A percentile compares a stretch with the other conserved stretches of the same genome.
These are phyloP conservation scores for Juncus effusus DNA, from an alignment of 176 grass and related monocot species.

Conservation along the genomic window DNA sequence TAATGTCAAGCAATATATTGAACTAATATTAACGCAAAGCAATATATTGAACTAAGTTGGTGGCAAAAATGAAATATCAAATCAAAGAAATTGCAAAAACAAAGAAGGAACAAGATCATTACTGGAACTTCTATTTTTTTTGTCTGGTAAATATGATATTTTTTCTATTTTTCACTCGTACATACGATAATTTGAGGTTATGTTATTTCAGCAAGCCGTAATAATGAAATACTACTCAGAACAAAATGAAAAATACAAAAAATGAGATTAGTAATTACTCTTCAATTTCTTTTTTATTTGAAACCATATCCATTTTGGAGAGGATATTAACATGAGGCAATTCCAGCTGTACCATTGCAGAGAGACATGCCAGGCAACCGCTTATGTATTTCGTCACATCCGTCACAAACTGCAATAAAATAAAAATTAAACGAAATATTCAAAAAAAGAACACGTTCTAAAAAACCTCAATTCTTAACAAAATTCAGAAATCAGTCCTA, in stretches of 20 bases:
- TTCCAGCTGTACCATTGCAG: conserved; percentile 98
- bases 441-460: neutral
- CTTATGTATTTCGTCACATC: conserved; percentile 98
- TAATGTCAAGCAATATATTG: too few species aligned
- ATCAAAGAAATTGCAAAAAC: neutral
- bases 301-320: conserved; percentile 90
- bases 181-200: too few species aligned
- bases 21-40: too few species aligned
- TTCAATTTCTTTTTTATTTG: conserved; percentile 86
- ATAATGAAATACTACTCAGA: neutral
- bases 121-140: too few species aligned
- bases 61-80: too few species aligned
- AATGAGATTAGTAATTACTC: conserved; percentile 45
- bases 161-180: too few species aligned
- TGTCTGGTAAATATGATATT: too few species aligned
- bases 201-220: conserved; percentile 15
- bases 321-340: conserved; percentile 96
- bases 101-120: too few species aligned
- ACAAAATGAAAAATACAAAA: conserved; percentile 7
- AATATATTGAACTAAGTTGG: too few species aligned
- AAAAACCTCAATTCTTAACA: neutral
- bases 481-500: too few species aligned
- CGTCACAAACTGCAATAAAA: conserved; percentile 60
- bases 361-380: conserved; percentile 92
- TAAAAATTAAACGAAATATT: conserved; percentile 26